Evolutionary conservation across 805 yeast species (phyloP), one percentile per base, ranked within the genome.

Genomic region (Cyberlindnera petersonii): DNA sequence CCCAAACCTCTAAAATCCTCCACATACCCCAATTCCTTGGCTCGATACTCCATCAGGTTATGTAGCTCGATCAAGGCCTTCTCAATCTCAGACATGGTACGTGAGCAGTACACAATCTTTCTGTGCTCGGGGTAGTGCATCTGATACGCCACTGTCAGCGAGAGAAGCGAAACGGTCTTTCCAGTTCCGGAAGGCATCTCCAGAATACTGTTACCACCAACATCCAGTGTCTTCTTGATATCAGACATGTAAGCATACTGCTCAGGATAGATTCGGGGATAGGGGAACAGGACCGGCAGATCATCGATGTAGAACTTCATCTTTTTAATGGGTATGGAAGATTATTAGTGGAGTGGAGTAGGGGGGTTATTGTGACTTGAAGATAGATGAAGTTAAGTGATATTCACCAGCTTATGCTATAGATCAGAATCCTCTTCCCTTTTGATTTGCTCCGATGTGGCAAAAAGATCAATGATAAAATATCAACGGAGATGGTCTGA

Each of bases 161-260:
- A 87, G 22, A 93, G 68, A 58, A 93, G 70, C 1, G 98, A 88
- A 4, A 93, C 85, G 26, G 99, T 93, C 60, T 93, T 93, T 30
- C 99, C 99, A 4, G 99, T 93, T 4, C 99, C 99, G 6, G 99
- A 93, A 50, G 99, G 99, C 99, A 93, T 93, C 66, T 93, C 99
- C 56, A 93, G 63, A 39, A 93, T 88, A 63, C 96, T 85, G 58
- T 89, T 89, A 10, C 98, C 98, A 2, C 97, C 98, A 1, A 84
- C 95, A 68, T 93, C 99, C 37, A 93, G 64, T 1, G 97, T 85
- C 56, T 82, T 79, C 66, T 93, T 93, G 49, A 93, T 83, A 61
- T 91, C 98, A 46, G 93, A 78, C 98, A 93, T 93, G 64, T 93
- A 93, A 24, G 89, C 93, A 71, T 93, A 93, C 61, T 93, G 99